These are phyloP conservation scores for Pseudopithomyces maydicus DNA, from an alignment of 2,329 filamentous ascomycete genomes.

Conservation along the genomic window DNA sequence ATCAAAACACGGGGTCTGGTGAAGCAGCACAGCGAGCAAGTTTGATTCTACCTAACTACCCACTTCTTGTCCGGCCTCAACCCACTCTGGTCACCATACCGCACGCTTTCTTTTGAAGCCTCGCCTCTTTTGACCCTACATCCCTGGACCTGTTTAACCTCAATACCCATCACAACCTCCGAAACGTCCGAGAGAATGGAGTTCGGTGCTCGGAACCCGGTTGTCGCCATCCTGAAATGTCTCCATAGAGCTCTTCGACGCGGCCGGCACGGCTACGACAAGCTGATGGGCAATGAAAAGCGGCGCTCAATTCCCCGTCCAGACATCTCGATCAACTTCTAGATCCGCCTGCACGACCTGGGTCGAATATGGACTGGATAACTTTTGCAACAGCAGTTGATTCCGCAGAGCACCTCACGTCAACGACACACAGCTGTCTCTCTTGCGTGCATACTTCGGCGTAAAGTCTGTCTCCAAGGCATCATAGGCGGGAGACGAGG, in stretches of 20 bases:
- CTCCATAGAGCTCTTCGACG: neutral
- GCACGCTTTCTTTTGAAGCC: neutral
- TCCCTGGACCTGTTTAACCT: neutral
- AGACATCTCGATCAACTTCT: neutral
- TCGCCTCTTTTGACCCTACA: neutral
- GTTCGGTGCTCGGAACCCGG: neutral
- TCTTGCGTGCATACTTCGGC: conserved; percentile 20
- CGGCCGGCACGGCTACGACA: neutral
- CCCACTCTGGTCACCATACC: neutral
- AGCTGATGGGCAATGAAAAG: neutral
- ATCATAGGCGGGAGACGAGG: conserved; percentile 13
- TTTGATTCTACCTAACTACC: neutral
- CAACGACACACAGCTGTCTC: conserved; percentile 15
- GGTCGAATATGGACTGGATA: neutral
- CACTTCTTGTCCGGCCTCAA: neutral
- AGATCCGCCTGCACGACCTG: neutral
- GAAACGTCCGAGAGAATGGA: neutral
- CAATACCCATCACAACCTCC: too few relatives aligned
- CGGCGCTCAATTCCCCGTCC: neutral
- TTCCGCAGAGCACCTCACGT: neutral
- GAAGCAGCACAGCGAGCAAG: neutral
- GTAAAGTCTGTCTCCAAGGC: conserved; percentile 40
- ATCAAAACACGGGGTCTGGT: neutral
- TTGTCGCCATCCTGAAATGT: neutral
- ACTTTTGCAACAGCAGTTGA: neutral